These are phyloP conservation scores for Chara braunii DNA, from an alignment of 139 green algal species.

Conservation along the genomic window DNA sequence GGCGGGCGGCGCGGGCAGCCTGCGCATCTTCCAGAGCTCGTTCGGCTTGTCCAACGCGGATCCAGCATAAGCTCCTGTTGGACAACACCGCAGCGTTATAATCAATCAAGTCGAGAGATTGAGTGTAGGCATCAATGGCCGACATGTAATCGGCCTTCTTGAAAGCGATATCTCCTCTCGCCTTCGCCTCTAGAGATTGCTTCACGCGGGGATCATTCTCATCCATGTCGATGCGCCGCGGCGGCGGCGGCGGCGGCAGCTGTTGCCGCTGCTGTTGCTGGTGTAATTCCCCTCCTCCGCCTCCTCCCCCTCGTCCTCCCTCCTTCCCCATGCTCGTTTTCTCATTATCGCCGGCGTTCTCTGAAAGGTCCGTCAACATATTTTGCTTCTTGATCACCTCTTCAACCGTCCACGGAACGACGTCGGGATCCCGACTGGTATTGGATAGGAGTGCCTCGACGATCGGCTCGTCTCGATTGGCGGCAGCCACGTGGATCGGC, in stretches of 20 bases:
- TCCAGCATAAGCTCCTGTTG: slow-evolving; percentile 37
- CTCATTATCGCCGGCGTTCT: too few species aligned
- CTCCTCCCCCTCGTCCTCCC: not conserved
- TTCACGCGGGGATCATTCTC: not conserved
- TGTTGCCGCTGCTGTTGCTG: too few species aligned
- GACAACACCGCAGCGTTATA: slow-evolving; percentile 28
- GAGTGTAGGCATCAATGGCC: slow-evolving; percentile 27
- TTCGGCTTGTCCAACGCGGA: slow-evolving; percentile 25
- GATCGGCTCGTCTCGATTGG: too few species aligned
- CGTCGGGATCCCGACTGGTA: too few species aligned
- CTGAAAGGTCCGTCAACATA: too few species aligned
- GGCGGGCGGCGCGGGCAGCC: not conserved
- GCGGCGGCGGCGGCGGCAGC: not conserved
- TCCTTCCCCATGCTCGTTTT: too few species aligned
- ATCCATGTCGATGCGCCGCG: too few species aligned
- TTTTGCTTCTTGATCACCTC: too few species aligned
- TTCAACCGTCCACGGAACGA: too few species aligned
- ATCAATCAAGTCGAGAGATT: slow-evolving; percentile 14
- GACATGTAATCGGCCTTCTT: not conserved
- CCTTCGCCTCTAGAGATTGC: slow-evolving; percentile 16
- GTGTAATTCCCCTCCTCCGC: not conserved
- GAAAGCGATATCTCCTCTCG: slow-evolving; percentile 14
- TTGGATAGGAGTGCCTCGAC: too few species aligned
- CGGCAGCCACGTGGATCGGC: too few species aligned
- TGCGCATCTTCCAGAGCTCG: slow-evolving; percentile 22